Evolutionary conservation across 192 early-diverging fungal species (phyloP), one percentile per base, ranked within the genome.

Genomic region (Kickxella alabastrina): DNA sequence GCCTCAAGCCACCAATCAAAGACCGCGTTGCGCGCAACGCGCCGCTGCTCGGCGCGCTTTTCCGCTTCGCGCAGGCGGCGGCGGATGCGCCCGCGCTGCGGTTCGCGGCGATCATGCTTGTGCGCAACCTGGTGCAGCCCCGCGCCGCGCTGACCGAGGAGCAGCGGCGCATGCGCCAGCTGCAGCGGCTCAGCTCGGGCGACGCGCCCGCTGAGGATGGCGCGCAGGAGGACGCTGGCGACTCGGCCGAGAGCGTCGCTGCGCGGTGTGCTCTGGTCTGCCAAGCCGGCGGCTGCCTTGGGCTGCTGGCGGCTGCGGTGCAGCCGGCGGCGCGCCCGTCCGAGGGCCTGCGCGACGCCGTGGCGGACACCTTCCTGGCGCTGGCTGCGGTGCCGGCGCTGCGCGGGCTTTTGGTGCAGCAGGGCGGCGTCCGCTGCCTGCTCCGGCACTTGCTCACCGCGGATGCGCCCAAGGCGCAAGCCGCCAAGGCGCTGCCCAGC

Each of bases 391-490:
- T 88, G 10, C 72, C 82, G 54, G 47, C 69, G 8, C 68, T 79
- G n/a, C 85, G 90, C 23, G 90, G 92, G 6, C 53, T 72, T 6
- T 54, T 93, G 3, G 86, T 94, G 10, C 92, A 93, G 59, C 92
- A 93, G 50, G 91, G 93, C 19, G 82, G 77, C 13, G 81, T 87
- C 4, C 82, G 79, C 13, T 60, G 76, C 6, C 69, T 95, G 21
- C 69, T 91, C 14, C 17, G 57, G 38, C 21, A 63, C 31, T 19
- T 64, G 43, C 53, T 73, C 6, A 6, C 31, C 13, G 4, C 19
- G 23, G 57, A 62, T 10, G 62, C 54, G 13, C 77, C 52, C 31
- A 60, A 52, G 55, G 60, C 57, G 25, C 57, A 54, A 12, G 41
- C 53, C 31, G 31, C 6, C 6, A 12, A 12, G 6, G 6, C 28